These are phyloP conservation scores for Mycena citricolor DNA, from an alignment of 1,284 basidiomycete genomes.

Conservation along the genomic window DNA sequence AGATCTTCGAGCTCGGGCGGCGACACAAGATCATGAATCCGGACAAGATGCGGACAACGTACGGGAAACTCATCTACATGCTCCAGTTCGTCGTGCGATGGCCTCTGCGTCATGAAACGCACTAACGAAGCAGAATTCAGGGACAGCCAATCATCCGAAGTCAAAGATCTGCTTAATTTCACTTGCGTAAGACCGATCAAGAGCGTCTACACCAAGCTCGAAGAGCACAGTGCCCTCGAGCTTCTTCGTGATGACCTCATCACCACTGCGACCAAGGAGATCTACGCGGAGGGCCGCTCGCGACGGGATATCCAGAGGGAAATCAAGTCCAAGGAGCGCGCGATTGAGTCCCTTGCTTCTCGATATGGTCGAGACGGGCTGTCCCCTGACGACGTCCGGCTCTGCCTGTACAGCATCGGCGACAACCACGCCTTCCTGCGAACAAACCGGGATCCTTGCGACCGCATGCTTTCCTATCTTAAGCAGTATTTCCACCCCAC, in stretches of 20 bases:
- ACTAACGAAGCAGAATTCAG: slow-evolving; percentile 29
- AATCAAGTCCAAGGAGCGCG: slow-evolving; percentile 77
- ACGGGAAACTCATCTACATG: slow-evolving; percentile 80
- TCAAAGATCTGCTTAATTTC: slow-evolving; percentile 73
- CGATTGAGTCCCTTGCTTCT: slow-evolving; percentile 67
- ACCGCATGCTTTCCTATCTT: slow-evolving; percentile 72
- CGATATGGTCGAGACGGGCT: slow-evolving; percentile 60
- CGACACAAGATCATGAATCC: slow-evolving; percentile 86
- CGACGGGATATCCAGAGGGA: slow-evolving; percentile 76
- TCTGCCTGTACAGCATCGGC: slow-evolving; percentile 80
- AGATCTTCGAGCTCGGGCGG: slow-evolving; percentile 75
- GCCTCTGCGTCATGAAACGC: slow-evolving; percentile 2
- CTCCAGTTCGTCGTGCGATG: slow-evolving; percentile 51
- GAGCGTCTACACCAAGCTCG: slow-evolving; percentile 66
- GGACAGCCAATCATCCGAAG: slow-evolving; percentile 78
- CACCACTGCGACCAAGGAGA: slow-evolving; percentile 73
- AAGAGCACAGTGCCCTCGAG: slow-evolving; percentile 59
- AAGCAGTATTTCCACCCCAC: slow-evolving; percentile 75
- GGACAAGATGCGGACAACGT: slow-evolving; percentile 84
- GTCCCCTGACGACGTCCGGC: slow-evolving; percentile 61
- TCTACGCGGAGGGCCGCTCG: slow-evolving; percentile 67
- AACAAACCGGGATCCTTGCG: slow-evolving; percentile 80
- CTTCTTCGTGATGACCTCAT: slow-evolving; percentile 74
- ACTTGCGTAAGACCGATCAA: slow-evolving; percentile 72
- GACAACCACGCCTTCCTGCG: slow-evolving; percentile 84